Conservation (phyloP, 2,329 filamentous ascomycete species). For the Aaosphaeria arxii region DNA sequence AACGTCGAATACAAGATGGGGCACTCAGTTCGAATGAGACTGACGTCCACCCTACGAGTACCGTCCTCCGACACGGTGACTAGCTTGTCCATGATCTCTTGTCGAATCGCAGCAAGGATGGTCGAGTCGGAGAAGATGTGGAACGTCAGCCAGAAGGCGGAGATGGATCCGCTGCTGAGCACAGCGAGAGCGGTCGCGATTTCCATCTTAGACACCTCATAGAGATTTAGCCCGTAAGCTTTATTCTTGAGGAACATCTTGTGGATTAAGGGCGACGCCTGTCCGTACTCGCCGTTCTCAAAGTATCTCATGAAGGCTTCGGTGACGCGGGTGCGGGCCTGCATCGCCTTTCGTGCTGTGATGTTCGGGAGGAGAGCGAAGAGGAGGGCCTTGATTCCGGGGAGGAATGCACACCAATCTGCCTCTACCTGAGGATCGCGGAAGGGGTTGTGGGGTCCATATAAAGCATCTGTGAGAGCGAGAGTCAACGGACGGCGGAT, state of each 20-base stretch:
- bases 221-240: constrained; percentile 26
- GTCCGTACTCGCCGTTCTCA: constrained; percentile 34
- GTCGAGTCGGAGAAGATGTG: constrained; percentile 34
- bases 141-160: constrained; percentile 42
- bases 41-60: constrained; percentile 23
- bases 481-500: constrained; percentile 32
- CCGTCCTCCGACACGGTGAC: neutral
- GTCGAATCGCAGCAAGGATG: constrained; percentile 27
- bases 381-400: constrained; percentile 20
- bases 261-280: constrained; percentile 37
- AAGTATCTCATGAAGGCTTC: constrained; percentile 41
- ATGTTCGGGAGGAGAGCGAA: constrained; percentile 20
- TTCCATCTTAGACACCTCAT: constrained; percentile 42
- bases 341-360: constrained; percentile 30
- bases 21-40: constrained; percentile 33
- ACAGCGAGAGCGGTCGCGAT: constrained; percentile 41
- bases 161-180: constrained; percentile 40
- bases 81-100: constrained; percentile 18
- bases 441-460: constrained; percentile 43
- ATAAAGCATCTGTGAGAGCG: constrained; percentile 40
- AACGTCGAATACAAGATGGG: constrained; percentile 41
- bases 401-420: constrained; percentile 32
- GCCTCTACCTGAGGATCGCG: constrained; percentile 32
- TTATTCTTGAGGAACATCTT: constrained; percentile 35
- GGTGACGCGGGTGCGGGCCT: constrained; percentile 33